A percentile compares a stretch with the other conserved stretches of the same genome.
Evolutionary conservation across 2,329 filamentous ascomycete species (phyloP).

Genomic region (Colletotrichum magnum): DNA sequence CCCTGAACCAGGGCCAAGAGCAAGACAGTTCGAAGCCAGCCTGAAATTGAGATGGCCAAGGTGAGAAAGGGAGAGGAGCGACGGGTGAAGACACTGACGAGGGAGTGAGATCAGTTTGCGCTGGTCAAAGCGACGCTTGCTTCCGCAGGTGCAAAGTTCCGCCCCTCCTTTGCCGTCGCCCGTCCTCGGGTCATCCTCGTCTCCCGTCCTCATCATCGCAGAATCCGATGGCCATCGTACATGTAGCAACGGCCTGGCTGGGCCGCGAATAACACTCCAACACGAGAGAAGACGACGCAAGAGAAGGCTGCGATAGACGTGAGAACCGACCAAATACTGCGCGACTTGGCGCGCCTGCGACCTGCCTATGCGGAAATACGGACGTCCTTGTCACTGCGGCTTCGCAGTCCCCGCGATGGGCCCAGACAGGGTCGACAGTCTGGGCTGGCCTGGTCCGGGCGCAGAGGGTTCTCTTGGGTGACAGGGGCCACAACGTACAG

Average conservation of each 20-base stretch:
- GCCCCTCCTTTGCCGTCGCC: neutral
- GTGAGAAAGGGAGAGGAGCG: neutral
- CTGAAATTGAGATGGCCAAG: constrained; percentile 19
- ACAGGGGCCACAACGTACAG: constrained; percentile 26
- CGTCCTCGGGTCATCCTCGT: neutral
- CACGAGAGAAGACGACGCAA: neutral
- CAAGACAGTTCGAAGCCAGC: constrained; percentile 23
- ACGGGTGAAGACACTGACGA: neutral
- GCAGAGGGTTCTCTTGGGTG: constrained; percentile 19
- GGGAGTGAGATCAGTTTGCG: constrained; percentile 23
- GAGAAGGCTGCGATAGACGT: neutral
- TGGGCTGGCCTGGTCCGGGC: constrained; percentile 25
- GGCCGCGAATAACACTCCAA: neutral
- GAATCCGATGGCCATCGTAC: constrained; percentile 13
- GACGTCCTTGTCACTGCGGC: neutral
- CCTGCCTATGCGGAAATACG: constrained; percentile 2
- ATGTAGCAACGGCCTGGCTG: neutral
- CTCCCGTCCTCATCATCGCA: neutral
- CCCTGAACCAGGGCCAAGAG: constrained; percentile 17
- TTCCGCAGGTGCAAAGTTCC: constrained; percentile 5
- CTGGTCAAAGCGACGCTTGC: constrained; percentile 19
- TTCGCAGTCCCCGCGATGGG: neutral
- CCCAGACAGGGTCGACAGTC: neutral
- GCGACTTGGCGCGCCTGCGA: neutral
- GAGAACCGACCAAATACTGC: neutral